A percentile compares a stretch with the other conserved stretches of the same genome.
Evolutionary conservation across 495 filamentous ascomycete genomes (phyloP).

Genomic region (Penicillium lividum): DNA sequence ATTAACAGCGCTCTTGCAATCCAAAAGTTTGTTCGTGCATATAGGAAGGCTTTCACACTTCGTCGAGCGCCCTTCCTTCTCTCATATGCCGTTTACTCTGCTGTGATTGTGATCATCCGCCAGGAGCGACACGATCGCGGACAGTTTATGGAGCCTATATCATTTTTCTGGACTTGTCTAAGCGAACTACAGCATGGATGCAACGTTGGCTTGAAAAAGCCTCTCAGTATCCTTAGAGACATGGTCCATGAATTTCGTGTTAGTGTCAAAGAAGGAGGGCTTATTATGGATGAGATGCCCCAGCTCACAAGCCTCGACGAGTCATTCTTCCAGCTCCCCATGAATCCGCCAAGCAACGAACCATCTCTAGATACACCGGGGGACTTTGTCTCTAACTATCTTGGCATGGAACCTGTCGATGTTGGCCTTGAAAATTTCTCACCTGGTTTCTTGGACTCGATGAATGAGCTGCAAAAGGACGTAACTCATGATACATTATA

Average conservation of each 20-base stretch:
- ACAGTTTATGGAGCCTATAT: conserved; percentile 11
- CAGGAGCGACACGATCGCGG: conserved; percentile 9
- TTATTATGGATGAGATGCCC: not conserved
- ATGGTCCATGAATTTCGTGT: not conserved
- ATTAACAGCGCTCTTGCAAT: conserved; percentile 16
- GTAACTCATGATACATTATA: not conserved
- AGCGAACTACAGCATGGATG: conserved; percentile 14
- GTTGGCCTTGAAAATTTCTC: not conserved
- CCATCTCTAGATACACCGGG: not conserved
- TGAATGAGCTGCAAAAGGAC: not conserved
- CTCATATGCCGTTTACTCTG: conserved; percentile 22
- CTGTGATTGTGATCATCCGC: conserved; percentile 14
- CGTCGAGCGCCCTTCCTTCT: conserved; percentile 21
- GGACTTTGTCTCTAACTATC: not conserved
- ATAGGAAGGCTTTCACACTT: conserved; percentile 18
- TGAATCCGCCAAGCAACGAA: not conserved
- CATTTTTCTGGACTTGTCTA: conserved; percentile 19
- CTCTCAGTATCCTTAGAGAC: not conserved
- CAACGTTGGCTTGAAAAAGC: conserved; percentile 9
- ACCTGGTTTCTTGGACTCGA: not conserved
- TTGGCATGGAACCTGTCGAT: too few species aligned
- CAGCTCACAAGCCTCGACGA: not conserved
- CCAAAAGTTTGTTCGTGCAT: conserved; percentile 13
- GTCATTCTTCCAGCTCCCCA: not conserved
- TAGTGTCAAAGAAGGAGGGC: not conserved